A percentile compares a stretch with the other conserved stretches of the same genome.
These are phyloP conservation scores for Turnera subulata DNA, from an alignment of 345 rosid genomes.

Conservation along the genomic window DNA sequence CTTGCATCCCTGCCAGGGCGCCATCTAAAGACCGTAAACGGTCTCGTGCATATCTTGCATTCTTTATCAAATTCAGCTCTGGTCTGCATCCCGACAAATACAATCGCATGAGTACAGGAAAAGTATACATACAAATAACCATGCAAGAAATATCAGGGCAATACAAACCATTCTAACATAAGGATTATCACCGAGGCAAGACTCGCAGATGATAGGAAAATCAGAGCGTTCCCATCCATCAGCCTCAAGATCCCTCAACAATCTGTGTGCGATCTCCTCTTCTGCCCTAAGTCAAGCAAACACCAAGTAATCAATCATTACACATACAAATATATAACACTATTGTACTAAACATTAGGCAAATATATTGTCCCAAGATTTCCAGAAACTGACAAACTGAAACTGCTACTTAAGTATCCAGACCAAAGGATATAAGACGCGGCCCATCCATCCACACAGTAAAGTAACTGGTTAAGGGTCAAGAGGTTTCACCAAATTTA, in stretches of 20 bases:
- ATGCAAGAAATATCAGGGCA: background rate
- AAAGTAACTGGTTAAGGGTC: too few relatives aligned
- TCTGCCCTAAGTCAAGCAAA: too few relatives aligned
- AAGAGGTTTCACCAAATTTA: too few relatives aligned
- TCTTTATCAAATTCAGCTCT: constrained; percentile 84
- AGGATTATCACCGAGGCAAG: constrained; percentile 97
- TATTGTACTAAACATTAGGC: too few relatives aligned
- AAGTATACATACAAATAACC: background rate
- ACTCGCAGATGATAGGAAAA: constrained; percentile 90
- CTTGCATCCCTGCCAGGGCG: constrained; percentile 91
- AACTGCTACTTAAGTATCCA: too few relatives aligned
- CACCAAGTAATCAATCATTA: too few relatives aligned
- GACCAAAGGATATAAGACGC: too few relatives aligned
- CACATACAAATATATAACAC: too few relatives aligned
- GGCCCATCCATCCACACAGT: too few relatives aligned
- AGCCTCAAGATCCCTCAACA: constrained; percentile 78
- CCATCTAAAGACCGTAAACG: constrained; percentile 94
- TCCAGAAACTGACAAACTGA: too few relatives aligned
- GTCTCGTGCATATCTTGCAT: constrained; percentile 95
- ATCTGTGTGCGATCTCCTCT: constrained; percentile 71
- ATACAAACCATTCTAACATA: constrained; percentile 84
- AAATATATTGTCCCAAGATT: too few relatives aligned
- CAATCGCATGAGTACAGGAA: background rate
- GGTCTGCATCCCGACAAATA: constrained; percentile 40
- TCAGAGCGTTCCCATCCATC: constrained; percentile 97